Evolutionary conservation across 2,329 filamentous ascomycete genomes (phyloP), one percentile per base, ranked within the genome.

Genomic region (Rhytidhysteron rufulum): DNA sequence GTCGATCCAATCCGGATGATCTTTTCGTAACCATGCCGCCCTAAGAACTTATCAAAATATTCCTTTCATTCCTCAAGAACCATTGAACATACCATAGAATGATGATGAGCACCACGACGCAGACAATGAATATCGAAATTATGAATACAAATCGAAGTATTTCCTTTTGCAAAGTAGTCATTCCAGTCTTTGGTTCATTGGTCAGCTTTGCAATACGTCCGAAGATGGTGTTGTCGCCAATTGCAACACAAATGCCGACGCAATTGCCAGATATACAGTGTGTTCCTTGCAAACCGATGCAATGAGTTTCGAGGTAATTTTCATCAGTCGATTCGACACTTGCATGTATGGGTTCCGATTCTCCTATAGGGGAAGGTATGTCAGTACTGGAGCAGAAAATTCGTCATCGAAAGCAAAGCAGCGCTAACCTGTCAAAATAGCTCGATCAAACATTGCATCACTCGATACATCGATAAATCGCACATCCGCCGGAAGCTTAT

Each of bases 231-330:
- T 68, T 71, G 57, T 88, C 83, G 7, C 85, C 85, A 1, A 82
- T 89, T 1, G 80, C 79, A 9, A 90, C 80, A 2, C 87, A 82
- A 8, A 89, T 65, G 15, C 82, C 85, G 11, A 75, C 69, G 37
- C 78, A 82, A 17, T 71, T 80, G 3, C 86, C 86, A 5, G 80
- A 81, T 4, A 85, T 79, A 50, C 85, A 88, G 54, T 89, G 84
- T 0, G 86, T 88, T n/a, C 86, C 85, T 57, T 88, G 85, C 8
- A 90, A 72, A 17, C 85, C 85, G 39, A 90, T 86, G 51, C 81
- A 85, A 38, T 79, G 78, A 3, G 85, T 89, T 57, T 90, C 86
- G 21, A 90, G 78, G 54, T 86, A 88, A 60, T 88, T 88, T 29
- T 75, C 70, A 53, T 88, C 83, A 24, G 58, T 63, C 13, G 74